Evolutionary conservation across 1,284 basidiomycete species (phyloP).

Genomic region (Boletus semigastroideus): DNA sequence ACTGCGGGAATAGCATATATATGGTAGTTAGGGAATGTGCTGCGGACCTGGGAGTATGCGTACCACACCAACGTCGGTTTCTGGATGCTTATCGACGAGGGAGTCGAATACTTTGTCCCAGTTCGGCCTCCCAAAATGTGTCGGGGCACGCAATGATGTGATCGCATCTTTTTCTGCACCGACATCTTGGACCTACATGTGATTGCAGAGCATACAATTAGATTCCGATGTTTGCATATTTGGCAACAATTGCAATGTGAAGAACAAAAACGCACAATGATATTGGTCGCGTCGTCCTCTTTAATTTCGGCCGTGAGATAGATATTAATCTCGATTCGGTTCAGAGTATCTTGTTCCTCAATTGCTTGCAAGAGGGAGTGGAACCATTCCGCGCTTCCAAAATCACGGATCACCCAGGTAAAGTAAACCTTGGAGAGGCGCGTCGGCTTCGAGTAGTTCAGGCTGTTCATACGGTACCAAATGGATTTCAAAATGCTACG

Average conservation of each 20-base stretch:
- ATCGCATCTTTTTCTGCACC: conserved; percentile 88
- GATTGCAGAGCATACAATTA: background rate
- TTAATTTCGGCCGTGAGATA: conserved; percentile 87
- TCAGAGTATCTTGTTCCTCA: conserved; percentile 84
- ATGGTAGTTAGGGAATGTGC: background rate
- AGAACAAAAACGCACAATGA: conserved; percentile 57
- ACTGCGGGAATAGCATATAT: conserved; percentile 38
- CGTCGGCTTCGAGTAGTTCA: conserved; percentile 68
- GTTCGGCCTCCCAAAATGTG: conserved; percentile 92
- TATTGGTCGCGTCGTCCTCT: conserved; percentile 88
- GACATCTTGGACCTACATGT: conserved; percentile 70
- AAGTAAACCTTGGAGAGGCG: conserved; percentile 84
- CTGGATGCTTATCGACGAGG: conserved; percentile 75
- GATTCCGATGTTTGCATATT: conserved; percentile 2
- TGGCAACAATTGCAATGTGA: background rate
- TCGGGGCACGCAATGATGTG: conserved; percentile 81
- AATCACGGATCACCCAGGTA: conserved; percentile 88
- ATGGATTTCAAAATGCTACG: conserved; percentile 83
- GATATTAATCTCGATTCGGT: conserved; percentile 86
- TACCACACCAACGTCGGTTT: conserved; percentile 83
- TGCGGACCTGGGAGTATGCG: conserved; percentile 22
- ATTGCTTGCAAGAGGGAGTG: conserved; percentile 89
- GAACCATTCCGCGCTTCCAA: conserved; percentile 88
- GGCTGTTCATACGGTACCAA: conserved; percentile 91
- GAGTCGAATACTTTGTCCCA: conserved; percentile 84